Conservation (phyloP, 2,329 filamentous ascomycete genomes). For the Ploettnerulaceae sp. region DNA sequence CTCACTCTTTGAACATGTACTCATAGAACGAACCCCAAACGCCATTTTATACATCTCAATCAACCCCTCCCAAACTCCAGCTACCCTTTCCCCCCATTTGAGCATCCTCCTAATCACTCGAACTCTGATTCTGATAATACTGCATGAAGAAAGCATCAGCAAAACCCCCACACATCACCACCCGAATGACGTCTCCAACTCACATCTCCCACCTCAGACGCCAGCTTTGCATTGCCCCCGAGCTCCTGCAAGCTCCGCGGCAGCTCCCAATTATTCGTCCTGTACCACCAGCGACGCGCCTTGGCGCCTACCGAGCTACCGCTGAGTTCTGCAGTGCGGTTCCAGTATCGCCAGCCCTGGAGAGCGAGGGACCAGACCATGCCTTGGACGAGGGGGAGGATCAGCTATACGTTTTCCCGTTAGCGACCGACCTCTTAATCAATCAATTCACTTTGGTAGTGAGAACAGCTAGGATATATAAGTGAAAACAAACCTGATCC, state of each 20-base stretch:
- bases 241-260: slow-evolving; percentile 38
- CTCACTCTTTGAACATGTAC: too few species aligned
- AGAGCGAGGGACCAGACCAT: slow-evolving; percentile 82
- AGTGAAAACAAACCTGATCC: slow-evolving; percentile 64
- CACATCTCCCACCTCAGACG: slow-evolving; percentile 40
- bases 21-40: background rate
- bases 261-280: slow-evolving; percentile 83
- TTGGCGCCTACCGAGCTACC: slow-evolving; percentile 73
- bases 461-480: too few species aligned
- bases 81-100: background rate
- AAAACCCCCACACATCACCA: slow-evolving; percentile 22
- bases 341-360: slow-evolving; percentile 87
- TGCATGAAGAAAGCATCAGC: slow-evolving; percentile 26
- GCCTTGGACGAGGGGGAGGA: slow-evolving; percentile 85
- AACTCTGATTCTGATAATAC: slow-evolving; percentile 29
- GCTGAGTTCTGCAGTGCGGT: slow-evolving; percentile 68
- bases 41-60: slow-evolving; percentile 4
- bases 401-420: too few species aligned
- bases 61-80: slow-evolving; percentile 2
- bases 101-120: slow-evolving; percentile 14
- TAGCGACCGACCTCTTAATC: background rate
- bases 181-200: slow-evolving; percentile 25
- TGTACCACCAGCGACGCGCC: slow-evolving; percentile 89
- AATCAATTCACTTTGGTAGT: too few species aligned
- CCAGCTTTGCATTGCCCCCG: slow-evolving; percentile 31